Base-by-base conservation (phyloP, 2,329 filamentous ascomycete genomes). In the Aureobasidium subglaciale region DNA sequence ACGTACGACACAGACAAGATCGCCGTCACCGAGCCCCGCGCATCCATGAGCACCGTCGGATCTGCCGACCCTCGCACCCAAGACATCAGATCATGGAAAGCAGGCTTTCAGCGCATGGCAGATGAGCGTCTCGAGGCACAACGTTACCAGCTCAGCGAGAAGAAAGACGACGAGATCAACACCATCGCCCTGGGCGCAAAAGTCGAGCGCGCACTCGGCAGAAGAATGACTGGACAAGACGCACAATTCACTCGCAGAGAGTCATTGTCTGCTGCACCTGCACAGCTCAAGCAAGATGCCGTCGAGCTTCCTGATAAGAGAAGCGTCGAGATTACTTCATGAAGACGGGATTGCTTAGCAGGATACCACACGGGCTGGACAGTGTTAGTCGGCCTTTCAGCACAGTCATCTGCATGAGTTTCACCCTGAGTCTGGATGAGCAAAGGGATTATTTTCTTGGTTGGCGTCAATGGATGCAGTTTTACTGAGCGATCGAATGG, bases 171-270 rank as follows among this genome's bases (percentile, higher is more conserved):
- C 65, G 85, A 87, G 68, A 78, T 95, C 71, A 85, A 84, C 75
- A 95, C 95, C 75, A 80, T 95, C 57, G 90, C 90, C 34, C 81
- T 96, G 52, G 88, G 90, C 45, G 90, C 90, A 59, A 96, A 96
- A 75, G 82, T 96, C 37, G 90, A 96, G 70, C 84, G 91, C 59
- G 90, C 91, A 20, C 82, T 96, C 55, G 86, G 86, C 63, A 81
- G 90, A 62, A 83, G 91, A 66, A 93, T 96, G 90, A 86, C 82
- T 25, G 76, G 87, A 63, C 91, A 96, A 72, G 91, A 96, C 65
- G 91, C 91, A 62, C 85, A 88, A 70, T 91, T 93, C 79, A 83
- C 86, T 61, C 81, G 74, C 27, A 74, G 73, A 55, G 54, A 60
- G 50, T 54, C 50, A 15, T 20, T 54, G 37, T 24, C 37, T 43